Percentiles rank a stretch among this genome's conserved stretches.
Evolutionary conservation across 306 rosid species (phyloP).

Genomic region (Quercus parvula): DNA sequence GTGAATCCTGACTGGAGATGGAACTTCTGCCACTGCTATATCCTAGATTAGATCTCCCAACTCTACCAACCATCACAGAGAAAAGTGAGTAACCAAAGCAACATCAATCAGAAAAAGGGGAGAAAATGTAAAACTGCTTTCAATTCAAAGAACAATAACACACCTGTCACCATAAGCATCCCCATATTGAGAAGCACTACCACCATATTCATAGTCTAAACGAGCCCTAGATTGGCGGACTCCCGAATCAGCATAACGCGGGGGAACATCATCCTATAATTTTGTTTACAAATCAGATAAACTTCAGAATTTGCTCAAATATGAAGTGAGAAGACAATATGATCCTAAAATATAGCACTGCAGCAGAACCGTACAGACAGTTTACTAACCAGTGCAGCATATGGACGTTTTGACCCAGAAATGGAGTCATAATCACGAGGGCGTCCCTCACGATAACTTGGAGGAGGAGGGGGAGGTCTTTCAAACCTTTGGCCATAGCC

Average conservation of each 20-base stretch:
- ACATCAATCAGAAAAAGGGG: not conserved
- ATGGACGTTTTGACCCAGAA: slow-evolving; percentile 85
- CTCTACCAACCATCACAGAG: slow-evolving; percentile 37
- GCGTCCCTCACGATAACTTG: slow-evolving; percentile 71
- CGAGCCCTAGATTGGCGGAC: slow-evolving; percentile 86
- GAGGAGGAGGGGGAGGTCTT: slow-evolving; percentile 67
- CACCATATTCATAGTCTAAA: slow-evolving; percentile 77
- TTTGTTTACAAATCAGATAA: not conserved
- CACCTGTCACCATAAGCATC: slow-evolving; percentile 86
- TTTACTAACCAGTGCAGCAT: slow-evolving; percentile 57
- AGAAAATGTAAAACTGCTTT: not conserved
- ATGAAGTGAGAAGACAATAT: not conserved
- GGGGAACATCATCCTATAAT: slow-evolving; percentile 76
- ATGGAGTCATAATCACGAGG: slow-evolving; percentile 69
- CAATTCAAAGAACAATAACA: slow-evolving; percentile 16
- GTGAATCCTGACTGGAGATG: slow-evolving; percentile 61
- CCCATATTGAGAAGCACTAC: slow-evolving; percentile 68
- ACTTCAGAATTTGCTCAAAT: not conserved
- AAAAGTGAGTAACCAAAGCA: slow-evolving; percentile 9
- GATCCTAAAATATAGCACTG: not conserved
- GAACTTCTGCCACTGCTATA: slow-evolving; percentile 72
- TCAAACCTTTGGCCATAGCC: slow-evolving; percentile 77
- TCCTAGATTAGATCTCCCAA: slow-evolving; percentile 71
- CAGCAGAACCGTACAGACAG: not conserved
- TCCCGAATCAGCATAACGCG: slow-evolving; percentile 64